Percentiles rank a stretch among this genome's conserved stretches.
These are phyloP conservation scores for Brachypodium distachyon DNA, from an alignment of 202 grass and related monocot species.

Conservation along the genomic window DNA sequence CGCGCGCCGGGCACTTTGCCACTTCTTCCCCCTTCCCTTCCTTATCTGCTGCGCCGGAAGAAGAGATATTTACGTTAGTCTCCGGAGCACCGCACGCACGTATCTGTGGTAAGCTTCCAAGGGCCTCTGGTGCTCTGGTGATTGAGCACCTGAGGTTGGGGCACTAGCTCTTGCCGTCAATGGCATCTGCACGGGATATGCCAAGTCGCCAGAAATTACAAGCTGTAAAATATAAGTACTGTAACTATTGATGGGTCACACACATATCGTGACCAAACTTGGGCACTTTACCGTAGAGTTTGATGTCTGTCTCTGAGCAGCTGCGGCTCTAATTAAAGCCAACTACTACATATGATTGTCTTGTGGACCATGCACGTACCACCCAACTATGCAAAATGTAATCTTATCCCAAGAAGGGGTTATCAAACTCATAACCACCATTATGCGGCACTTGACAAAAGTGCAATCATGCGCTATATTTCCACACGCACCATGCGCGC, in stretches of 20 bases:
- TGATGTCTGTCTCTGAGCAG: too few relatives aligned
- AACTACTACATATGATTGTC: too few relatives aligned
- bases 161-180: neutral
- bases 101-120: neutral
- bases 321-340: too few relatives aligned
- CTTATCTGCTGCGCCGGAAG: neutral
- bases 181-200: conserved; percentile 20
- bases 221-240: too few relatives aligned
- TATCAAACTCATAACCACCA: neutral
- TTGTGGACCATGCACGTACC: neutral
- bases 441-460: neutral
- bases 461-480: neutral
- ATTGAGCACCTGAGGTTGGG: neutral
- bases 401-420: neutral
- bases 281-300: neutral
- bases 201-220: neutral
- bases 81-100: too few relatives aligned
- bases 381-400: neutral
- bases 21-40: too few relatives aligned
- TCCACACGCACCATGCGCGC: neutral
- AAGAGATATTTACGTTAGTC: neutral
- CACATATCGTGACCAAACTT: neutral
- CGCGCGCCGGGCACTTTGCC: neutral
- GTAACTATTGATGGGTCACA: too few relatives aligned
- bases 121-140: neutral